A percentile compares a stretch with the other conserved stretches of the same genome.
phyloP scores from a whole-genome alignment of 768 basidiomycete species.

The Austroboletus festivus region DNA sequence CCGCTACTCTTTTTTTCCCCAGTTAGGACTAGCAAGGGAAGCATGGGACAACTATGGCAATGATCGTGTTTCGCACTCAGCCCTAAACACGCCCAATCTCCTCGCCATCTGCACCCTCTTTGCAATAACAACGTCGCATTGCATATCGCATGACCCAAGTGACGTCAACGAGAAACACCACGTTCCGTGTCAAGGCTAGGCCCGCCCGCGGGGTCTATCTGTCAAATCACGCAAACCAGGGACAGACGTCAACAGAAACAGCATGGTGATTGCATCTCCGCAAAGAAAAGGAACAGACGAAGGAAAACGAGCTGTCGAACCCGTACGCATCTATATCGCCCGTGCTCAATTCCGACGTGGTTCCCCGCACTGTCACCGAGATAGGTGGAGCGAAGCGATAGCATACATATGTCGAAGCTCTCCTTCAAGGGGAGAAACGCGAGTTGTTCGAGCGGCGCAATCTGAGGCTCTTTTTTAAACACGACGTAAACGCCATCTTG shows the following conservation, averaged over 20 bases:
- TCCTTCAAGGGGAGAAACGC: too few relatives aligned
- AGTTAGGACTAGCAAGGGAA: not conserved
- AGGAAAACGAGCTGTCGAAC: not conserved
- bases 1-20: too few relatives aligned
- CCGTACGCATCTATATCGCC: not conserved
- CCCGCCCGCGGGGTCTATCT: slow-evolving; percentile 3
- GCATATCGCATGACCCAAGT: not conserved
- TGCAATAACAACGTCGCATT: too few relatives aligned
- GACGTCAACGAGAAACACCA: slow-evolving; percentile 5
- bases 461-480: not conserved
- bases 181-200: not conserved
- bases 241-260: not conserved
- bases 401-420: not conserved
- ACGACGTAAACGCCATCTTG: not conserved
- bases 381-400: not conserved
- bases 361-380: slow-evolving; percentile 3
- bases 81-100: not conserved
- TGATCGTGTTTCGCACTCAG: not conserved
- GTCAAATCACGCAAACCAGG: not conserved
- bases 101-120: not conserved
- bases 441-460: not conserved
- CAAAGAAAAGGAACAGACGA: too few relatives aligned
- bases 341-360: too few relatives aligned
- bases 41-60: not conserved
- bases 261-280: not conserved